These are phyloP conservation scores for Aspergillus baeticus DNA, from an alignment of 495 filamentous ascomycete species.

Conservation along the genomic window DNA sequence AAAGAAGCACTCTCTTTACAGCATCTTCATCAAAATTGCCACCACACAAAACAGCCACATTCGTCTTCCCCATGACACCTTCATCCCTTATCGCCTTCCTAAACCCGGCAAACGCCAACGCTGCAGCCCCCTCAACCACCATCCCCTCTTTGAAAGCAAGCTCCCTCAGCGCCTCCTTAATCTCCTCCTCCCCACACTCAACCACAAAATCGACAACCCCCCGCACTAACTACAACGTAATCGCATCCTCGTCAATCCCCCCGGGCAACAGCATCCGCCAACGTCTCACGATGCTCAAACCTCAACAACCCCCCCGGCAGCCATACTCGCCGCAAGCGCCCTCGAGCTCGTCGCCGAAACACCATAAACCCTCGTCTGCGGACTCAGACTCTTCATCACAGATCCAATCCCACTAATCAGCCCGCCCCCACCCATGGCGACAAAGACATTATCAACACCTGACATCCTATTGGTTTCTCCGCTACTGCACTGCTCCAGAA, in stretches of 20 bases:
- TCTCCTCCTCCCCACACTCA: constrained; percentile 2
- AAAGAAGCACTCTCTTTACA: no score
- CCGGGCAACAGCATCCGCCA: constrained; percentile 5
- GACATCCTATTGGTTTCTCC: no score
- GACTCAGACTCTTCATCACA: constrained; percentile 1
- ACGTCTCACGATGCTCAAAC: not conserved
- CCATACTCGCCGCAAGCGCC: not conserved
- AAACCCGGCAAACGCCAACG: not conserved
- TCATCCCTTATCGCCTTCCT: not conserved
- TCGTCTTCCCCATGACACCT: no score
- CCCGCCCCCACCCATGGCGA: constrained; percentile 2
- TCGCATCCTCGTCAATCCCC: not conserved
- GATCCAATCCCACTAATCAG: constrained; percentile 4
- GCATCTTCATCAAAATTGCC: no score
- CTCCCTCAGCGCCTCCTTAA: not conserved
- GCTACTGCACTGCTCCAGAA: not conserved
- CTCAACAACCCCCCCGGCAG: not conserved
- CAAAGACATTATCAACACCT: constrained; percentile 8
- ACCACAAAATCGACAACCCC: not conserved
- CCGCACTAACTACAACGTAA: no score
- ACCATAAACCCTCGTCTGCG: not conserved
- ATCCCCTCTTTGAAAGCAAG: constrained; percentile 4
- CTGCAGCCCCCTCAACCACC: constrained; percentile 2
- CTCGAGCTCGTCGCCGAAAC: not conserved
- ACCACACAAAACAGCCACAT: no score